Conservation (phyloP, 2,329 filamentous ascomycete species). For the Chaetomium olivaceum region DNA sequence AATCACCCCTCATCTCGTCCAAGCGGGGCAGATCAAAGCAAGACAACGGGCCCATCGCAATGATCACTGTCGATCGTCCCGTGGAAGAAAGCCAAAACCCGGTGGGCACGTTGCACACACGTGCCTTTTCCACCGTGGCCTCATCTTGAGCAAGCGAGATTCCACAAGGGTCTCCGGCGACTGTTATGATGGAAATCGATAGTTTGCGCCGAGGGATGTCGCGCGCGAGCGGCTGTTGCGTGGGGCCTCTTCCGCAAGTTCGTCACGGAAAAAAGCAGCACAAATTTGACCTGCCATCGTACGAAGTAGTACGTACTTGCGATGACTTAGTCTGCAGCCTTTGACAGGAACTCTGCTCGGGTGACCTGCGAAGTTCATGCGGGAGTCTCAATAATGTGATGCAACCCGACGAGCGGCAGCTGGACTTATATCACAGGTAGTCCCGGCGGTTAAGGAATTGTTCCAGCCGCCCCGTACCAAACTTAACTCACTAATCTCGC, state of each 20-base stretch:
- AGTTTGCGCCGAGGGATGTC: slow-evolving; percentile 6
- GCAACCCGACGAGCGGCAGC: background rate
- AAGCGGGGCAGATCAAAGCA: background rate
- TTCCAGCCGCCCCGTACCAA: background rate
- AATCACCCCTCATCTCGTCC: background rate
- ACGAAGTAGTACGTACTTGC: no score
- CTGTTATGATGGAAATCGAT: slow-evolving; percentile 2
- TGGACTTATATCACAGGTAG: background rate
- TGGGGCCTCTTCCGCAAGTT: background rate
- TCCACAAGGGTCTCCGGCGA: background rate
- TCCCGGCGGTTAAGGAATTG: background rate
- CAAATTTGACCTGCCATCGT: background rate
- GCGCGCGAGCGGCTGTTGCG: background rate
- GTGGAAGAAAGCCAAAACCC: background rate
- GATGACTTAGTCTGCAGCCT: background rate
- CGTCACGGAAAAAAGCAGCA: background rate
- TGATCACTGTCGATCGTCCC: slow-evolving; percentile 7
- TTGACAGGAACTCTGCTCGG: background rate
- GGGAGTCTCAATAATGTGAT: background rate
- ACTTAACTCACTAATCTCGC: background rate
- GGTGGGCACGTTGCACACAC: background rate
- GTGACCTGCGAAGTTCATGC: background rate
- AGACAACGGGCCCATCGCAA: slow-evolving; percentile 7
- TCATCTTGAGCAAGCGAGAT: background rate
- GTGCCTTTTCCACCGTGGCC: background rate